phyloP scores from a whole-genome alignment of 2,329 filamentous ascomycete genomes.

The Aspergillus phoenicis region DNA sequence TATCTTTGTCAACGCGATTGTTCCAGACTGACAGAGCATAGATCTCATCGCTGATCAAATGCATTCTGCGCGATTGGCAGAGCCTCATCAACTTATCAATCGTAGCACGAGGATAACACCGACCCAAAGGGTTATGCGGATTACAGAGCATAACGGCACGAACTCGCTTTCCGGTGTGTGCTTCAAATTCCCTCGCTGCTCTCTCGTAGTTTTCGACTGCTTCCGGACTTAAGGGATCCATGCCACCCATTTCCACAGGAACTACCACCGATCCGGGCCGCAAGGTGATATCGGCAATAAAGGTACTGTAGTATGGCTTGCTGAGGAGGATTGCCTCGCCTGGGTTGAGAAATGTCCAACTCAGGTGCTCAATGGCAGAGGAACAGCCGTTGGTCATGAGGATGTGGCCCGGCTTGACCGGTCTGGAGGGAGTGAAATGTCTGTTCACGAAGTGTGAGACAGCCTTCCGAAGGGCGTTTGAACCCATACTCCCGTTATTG shows the following conservation, averaged over 20 bases:
- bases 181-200: background rate
- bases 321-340: background rate
- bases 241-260: background rate
- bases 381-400: background rate
- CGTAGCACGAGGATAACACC: constrained; percentile 48
- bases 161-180: constrained; percentile 44
- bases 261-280: background rate
- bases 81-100: constrained; percentile 50
- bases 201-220: background rate
- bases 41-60: constrained; percentile 62
- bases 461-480: background rate
- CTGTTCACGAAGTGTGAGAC: background rate
- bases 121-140: constrained; percentile 56
- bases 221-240: background rate
- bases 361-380: background rate
- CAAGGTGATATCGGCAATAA: background rate
- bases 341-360: background rate
- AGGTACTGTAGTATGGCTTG: background rate
- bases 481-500: background rate
- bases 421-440: background rate
- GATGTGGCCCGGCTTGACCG: background rate
- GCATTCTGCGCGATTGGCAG: constrained; percentile 54
- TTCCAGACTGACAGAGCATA: constrained; percentile 59
- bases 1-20: constrained; percentile 37
- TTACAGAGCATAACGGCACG: constrained; percentile 55